Base-by-base conservation (phyloP, 2,329 filamentous ascomycete species). In the Fusarium sp. region DNA sequence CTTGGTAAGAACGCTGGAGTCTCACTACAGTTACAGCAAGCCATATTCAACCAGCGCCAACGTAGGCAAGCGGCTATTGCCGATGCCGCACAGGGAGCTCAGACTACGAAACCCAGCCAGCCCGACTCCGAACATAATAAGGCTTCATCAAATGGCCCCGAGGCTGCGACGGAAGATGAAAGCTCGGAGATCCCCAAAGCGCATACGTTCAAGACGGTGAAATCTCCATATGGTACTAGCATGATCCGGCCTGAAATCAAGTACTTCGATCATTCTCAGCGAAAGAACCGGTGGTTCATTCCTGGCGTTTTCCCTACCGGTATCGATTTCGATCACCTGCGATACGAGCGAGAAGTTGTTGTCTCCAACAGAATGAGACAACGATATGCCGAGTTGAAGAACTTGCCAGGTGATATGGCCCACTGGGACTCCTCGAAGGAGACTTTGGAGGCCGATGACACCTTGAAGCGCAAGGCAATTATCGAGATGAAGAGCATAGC, bases 401-500 rank as follows among this genome's bases (percentile, higher is more conserved):
- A 88, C 28, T 80, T 97, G 15, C 91, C 92, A 13, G 92, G 91
- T 31, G 97, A 96, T 72, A 82, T 97, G 45, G 91, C 89, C 28
- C 90, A 92, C 45, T 96, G 93, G 91, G 92, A 98, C 71, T 87
- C 89, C 0, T 87, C 87, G 8, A 89, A 91, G 57, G 85, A 90
- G 26, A 74, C 65, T 73, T 83, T 85, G 2, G 86, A 88, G 24
- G 85, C 89, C 22, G 92, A 97, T 67, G 92, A 96, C 67, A 87
- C 88, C 1, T 79, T 96, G 45, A 98, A 97, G 80, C 80, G 93
- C 48, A 93, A 94, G 75, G 91, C 93, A 24, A 83, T 97, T 66
- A 97, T 99, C 56, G 95, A 99, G 79, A 92, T 96, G 81, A 98
- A 97, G 82, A 91, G 91, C 73, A 83, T 98, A 32, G 88, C 88